Conservation (phyloP, 768 basidiomycete genomes). For the Hericium alpestre region DNA sequence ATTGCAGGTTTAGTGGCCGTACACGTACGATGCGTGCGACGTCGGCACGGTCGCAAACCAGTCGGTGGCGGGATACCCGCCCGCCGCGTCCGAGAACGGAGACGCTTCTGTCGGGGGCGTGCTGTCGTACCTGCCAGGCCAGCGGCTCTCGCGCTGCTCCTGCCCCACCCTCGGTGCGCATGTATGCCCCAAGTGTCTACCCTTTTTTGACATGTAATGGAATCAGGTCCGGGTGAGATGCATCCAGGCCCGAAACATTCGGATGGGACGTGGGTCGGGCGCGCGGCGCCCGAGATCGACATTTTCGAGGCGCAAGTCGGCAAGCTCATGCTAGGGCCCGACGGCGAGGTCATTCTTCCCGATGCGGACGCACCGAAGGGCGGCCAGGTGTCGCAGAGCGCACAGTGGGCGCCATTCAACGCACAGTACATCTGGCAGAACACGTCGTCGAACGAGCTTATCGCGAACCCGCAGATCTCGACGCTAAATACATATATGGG, state of each 20-base stretch:
- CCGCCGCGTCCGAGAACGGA: slow-evolving; percentile 49
- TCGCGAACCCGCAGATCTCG: slow-evolving; percentile 41
- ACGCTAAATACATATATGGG: slow-evolving; percentile 60
- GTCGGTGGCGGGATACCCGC: slow-evolving; percentile 53
- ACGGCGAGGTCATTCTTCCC: not conserved
- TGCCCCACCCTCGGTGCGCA: slow-evolving; percentile 18
- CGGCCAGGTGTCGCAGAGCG: slow-evolving; percentile 1
- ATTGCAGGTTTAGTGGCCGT: slow-evolving; percentile 50
- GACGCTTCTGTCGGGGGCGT: slow-evolving; percentile 39
- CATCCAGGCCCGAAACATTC: slow-evolving; percentile 39
- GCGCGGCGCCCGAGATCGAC: slow-evolving; percentile 60
- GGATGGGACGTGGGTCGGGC: slow-evolving; percentile 47
- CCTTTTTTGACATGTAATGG: too few relatives aligned
- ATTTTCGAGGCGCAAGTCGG: slow-evolving; percentile 42
- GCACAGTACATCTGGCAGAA: slow-evolving; percentile 55
- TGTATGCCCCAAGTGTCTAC: not conserved
- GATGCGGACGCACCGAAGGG: not conserved
- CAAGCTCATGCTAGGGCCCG: not conserved
- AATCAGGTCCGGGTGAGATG: slow-evolving; percentile 23
- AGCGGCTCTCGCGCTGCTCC: slow-evolving; percentile 20
- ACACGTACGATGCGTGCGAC: slow-evolving; percentile 79
- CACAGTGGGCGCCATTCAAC: slow-evolving; percentile 25
- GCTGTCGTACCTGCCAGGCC: slow-evolving; percentile 80
- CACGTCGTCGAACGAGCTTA: slow-evolving; percentile 44
- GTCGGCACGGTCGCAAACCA: slow-evolving; percentile 85